Conservation (phyloP, 306 rosid genomes). For the Spatholobus suberectus region DNA sequence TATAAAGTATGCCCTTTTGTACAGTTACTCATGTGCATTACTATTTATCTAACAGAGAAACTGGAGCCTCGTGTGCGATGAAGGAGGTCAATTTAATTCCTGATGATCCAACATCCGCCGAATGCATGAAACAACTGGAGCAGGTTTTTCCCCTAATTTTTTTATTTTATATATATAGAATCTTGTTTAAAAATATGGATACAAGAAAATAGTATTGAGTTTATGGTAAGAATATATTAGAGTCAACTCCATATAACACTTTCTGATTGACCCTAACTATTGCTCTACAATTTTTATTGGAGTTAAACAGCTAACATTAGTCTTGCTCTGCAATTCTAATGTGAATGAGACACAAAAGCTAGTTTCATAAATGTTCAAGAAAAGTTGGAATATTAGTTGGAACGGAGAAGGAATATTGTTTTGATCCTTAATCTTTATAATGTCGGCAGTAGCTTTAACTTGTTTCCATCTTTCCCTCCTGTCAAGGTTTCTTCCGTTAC, state of each 20-base stretch:
- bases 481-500: not conserved
- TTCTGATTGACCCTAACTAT: not conserved
- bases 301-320: not conserved
- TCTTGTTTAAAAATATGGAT: not conserved
- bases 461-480: not conserved
- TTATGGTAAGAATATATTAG: not conserved
- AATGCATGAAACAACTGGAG: conserved; percentile 73
- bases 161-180: not conserved
- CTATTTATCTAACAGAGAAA: conserved; percentile 53
- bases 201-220: not conserved
- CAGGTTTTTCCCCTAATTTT: conserved; percentile 59
- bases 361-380: not conserved
- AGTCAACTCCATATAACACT: not conserved
- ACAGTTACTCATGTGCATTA: not conserved
- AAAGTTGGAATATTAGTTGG: not conserved
- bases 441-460: not conserved
- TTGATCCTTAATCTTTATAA: not conserved
- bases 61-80: conserved; percentile 91
- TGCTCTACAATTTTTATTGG: not conserved
- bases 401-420: not conserved
- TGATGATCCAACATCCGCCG: conserved; percentile 76
- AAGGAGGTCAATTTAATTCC: conserved; percentile 78
- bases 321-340: not conserved
- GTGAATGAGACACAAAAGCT: not conserved
- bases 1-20: not conserved